A percentile compares a stretch with the other conserved stretches of the same genome.
Conservation (phyloP, 2,329 filamentous ascomycete species). For the Pseudocercospora cruenta region DNA sequence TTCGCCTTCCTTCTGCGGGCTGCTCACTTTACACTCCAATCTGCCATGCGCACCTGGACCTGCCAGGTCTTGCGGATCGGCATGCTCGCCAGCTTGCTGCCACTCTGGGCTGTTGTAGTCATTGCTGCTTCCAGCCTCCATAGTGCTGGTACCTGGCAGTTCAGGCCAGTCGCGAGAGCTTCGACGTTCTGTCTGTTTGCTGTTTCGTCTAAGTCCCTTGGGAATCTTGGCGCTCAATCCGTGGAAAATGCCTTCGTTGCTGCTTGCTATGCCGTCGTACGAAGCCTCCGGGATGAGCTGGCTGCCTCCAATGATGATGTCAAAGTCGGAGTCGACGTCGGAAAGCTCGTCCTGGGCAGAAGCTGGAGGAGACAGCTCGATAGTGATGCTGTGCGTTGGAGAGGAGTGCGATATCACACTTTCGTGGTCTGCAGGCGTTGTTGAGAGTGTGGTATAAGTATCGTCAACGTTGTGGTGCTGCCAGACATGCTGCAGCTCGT, state of each 20-base stretch:
- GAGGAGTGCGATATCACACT: neutral
- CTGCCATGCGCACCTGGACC: conserved; percentile 70
- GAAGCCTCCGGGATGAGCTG: conserved; percentile 18
- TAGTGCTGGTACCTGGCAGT: conserved; percentile 22
- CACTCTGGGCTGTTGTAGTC: conserved; percentile 83
- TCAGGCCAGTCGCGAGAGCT: conserved; percentile 9
- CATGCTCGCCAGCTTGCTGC: conserved; percentile 57
- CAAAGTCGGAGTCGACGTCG: conserved; percentile 22
- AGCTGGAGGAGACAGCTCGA: conserved; percentile 13
- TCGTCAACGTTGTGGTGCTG: neutral
- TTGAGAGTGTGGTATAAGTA: neutral
- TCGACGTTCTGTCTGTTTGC: conserved; percentile 8
- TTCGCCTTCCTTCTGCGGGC: conserved; percentile 91
- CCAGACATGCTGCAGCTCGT: neutral
- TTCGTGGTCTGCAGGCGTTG: neutral
- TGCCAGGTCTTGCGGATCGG: conserved; percentile 61
- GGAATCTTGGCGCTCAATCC: conserved; percentile 14
- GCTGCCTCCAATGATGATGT: conserved; percentile 25
- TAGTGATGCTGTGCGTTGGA: conserved; percentile 19
- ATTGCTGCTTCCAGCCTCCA: conserved; percentile 51
- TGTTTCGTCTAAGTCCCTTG: neutral
- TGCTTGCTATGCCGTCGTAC: conserved; percentile 20
- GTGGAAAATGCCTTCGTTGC: conserved; percentile 15
- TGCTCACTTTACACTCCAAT: conserved; percentile 80
- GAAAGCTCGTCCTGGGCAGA: conserved; percentile 6